Conservation (phyloP, 2,329 filamentous ascomycete species). For the Nemania sp. region DNA sequence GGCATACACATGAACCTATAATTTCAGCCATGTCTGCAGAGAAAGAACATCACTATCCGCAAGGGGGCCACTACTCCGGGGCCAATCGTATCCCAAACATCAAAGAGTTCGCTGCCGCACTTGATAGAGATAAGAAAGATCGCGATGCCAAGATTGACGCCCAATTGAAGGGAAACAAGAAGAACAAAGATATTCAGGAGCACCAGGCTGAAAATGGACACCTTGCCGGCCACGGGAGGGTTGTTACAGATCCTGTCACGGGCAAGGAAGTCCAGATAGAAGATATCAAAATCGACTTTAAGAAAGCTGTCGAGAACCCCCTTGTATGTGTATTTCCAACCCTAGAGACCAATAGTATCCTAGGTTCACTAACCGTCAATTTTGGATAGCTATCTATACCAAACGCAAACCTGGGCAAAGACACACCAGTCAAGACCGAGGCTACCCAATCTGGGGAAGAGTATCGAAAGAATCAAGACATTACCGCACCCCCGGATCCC, state of each 20-base stretch:
- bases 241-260: constrained; percentile 88
- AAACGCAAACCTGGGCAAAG: constrained; percentile 86
- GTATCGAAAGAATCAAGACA: constrained; percentile 86
- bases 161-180: constrained; percentile 56
- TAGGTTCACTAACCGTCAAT: neutral
- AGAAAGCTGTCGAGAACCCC: constrained; percentile 78
- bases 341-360: no score
- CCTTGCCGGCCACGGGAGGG: constrained; percentile 67
- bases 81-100: constrained; percentile 88
- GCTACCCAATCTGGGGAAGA: constrained; percentile 78
- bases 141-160: constrained; percentile 79
- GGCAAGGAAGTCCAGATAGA: constrained; percentile 88
- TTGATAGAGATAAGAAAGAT: constrained; percentile 82
- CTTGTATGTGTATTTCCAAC: constrained; percentile 58
- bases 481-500: constrained; percentile 91
- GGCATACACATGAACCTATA: neutral
- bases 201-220: constrained; percentile 58
- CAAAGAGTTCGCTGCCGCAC: constrained; percentile 80
- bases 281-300: constrained; percentile 77
- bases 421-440: constrained; percentile 78
- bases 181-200: constrained; percentile 52
- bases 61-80: constrained; percentile 76
- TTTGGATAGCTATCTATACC: constrained; percentile 78
- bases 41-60: constrained; percentile 46
- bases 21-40: constrained; percentile 46